Conservation (phyloP, 352 stramenopile species). For the Pythium monospermum region DNA sequence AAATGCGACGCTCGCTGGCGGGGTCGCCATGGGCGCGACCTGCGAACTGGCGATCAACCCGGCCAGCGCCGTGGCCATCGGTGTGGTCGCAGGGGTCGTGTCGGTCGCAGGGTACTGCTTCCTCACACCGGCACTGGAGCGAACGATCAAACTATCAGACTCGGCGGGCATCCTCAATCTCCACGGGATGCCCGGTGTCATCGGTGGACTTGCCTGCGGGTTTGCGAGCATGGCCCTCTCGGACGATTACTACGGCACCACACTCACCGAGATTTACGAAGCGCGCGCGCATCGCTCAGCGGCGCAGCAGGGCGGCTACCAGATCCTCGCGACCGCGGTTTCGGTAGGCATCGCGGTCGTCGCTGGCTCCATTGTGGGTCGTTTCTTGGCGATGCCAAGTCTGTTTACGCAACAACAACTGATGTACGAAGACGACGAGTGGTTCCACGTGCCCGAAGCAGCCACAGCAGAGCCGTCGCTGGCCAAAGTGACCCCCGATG, state of each 20-base stretch:
- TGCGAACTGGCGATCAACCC: conserved; percentile 72
- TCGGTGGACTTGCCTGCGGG: conserved; percentile 49
- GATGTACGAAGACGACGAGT: conserved; percentile 67
- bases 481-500: too few species aligned
- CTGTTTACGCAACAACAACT: conserved; percentile 49
- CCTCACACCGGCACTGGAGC: conserved; percentile 37
- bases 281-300: conserved; percentile 39
- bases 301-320: conserved; percentile 45
- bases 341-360: conserved; percentile 36
- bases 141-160: conserved; percentile 38
- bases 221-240: conserved; percentile 47
- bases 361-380: conserved; percentile 27
- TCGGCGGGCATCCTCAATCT: conserved; percentile 58
- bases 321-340: conserved; percentile 50
- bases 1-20: conserved; percentile 81
- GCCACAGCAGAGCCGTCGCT: too few species aligned
- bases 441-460: conserved; percentile 48
- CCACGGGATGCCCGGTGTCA: conserved; percentile 69
- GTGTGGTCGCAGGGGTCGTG: conserved; percentile 44
- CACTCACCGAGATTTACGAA: conserved; percentile 39
- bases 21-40: conserved; percentile 71
- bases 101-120: conserved; percentile 44
- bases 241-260: conserved; percentile 45
- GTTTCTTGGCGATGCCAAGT: conserved; percentile 32
- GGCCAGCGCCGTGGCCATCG: conserved; percentile 28